phyloP scores from a whole-genome alignment of 2,329 filamentous ascomycete genomes.

The Clonostachys solani region DNA sequence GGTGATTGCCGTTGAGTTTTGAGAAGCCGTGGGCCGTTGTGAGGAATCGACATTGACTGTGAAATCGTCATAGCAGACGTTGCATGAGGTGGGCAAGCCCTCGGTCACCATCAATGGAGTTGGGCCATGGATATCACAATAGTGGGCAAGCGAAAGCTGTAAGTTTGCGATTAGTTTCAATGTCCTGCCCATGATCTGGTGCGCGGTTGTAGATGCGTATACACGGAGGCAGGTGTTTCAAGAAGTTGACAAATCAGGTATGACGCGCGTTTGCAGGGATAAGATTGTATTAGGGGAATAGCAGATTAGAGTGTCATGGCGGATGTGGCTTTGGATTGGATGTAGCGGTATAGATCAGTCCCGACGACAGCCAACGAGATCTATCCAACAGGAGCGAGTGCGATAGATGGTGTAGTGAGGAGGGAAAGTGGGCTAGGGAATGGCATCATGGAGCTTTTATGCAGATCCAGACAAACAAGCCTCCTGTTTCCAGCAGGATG shows the following conservation, averaged over 20 bases:
- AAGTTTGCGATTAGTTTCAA: constrained; percentile 26
- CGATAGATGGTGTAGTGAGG: no score
- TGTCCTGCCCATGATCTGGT: constrained; percentile 17
- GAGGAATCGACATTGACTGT: constrained; percentile 18
- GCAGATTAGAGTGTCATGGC: no score
- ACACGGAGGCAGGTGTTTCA: background rate
- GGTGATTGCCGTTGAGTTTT: constrained; percentile 21
- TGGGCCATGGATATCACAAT: constrained; percentile 66
- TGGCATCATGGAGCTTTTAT: no score
- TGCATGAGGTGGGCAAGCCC: constrained; percentile 57
- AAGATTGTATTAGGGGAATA: background rate
- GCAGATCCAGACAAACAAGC: no score
- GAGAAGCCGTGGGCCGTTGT: constrained; percentile 30
- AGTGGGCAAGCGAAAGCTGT: constrained; percentile 66
- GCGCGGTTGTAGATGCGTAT: background rate
- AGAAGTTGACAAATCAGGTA: background rate
- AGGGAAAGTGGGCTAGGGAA: no score
- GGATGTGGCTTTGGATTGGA: no score
- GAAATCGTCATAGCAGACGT: constrained; percentile 48
- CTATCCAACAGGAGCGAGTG: no score
- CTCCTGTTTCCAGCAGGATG: no score
- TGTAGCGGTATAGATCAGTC: no score
- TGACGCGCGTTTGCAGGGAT: background rate
- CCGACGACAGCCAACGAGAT: no score
- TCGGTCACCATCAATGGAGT: constrained; percentile 69